phyloP scores from a whole-genome alignment of 1,284 basidiomycete genomes.

The Heterobasidion annosum region DNA sequence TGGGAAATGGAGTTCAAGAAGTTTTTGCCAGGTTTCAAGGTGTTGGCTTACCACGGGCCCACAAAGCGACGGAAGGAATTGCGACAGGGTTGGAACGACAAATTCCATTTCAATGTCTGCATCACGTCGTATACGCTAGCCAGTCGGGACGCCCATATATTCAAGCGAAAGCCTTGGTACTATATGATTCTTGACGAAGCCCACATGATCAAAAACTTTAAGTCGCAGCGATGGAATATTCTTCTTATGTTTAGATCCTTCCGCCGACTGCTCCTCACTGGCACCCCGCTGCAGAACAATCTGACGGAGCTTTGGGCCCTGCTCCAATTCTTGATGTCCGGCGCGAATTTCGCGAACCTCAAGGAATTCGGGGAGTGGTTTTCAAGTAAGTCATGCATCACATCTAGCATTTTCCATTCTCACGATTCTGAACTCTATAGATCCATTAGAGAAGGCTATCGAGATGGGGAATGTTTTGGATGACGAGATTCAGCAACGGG shows the following conservation, averaged over 20 bases:
- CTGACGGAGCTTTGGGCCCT: constrained; percentile 94
- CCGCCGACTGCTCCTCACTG: constrained; percentile 81
- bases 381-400: constrained; percentile 56
- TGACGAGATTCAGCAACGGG: constrained; percentile 82
- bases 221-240: constrained; percentile 92
- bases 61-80: constrained; percentile 91
- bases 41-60: constrained; percentile 87
- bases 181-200: constrained; percentile 97
- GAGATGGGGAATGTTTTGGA: constrained; percentile 77
- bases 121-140: constrained; percentile 94
- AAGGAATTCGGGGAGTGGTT: constrained; percentile 98
- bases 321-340: constrained; percentile 94
- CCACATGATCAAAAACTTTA: constrained; percentile 99
- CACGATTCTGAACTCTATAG: constrained; percentile 28
- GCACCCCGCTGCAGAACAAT: constrained; percentile 95
- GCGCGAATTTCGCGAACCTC: constrained; percentile 84
- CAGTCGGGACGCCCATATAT: constrained; percentile 87
- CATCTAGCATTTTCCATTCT: constrained; percentile 1
- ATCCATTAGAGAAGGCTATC: constrained; percentile 90
- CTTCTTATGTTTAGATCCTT: constrained; percentile 91
- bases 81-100: constrained; percentile 90
- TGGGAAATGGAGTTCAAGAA: constrained; percentile 99
- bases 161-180: constrained; percentile 93
- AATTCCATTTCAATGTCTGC: constrained; percentile 91
- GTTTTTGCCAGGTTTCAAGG: constrained; percentile 90